phyloP scores from a whole-genome alignment of 306 rosid genomes.

The Corylus avellana region DNA sequence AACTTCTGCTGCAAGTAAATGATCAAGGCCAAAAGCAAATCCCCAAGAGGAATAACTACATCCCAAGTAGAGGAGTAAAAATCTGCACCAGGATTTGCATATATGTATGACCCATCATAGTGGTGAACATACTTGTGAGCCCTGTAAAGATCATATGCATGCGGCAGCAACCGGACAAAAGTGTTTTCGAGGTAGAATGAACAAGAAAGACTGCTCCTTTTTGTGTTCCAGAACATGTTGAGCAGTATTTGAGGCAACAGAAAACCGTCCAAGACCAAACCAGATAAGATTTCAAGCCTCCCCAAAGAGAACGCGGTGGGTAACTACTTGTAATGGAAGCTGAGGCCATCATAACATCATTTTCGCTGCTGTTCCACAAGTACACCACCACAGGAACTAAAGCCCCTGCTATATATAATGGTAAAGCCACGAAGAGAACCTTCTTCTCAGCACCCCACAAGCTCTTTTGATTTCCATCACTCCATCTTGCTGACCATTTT shows the following conservation, averaged over 20 bases:
- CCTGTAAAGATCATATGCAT: constrained; percentile 61
- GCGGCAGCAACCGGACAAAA: constrained; percentile 52
- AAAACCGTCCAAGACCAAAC: constrained; percentile 54
- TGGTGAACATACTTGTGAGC: constrained; percentile 21
- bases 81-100: constrained; percentile 46
- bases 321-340: too few species aligned
- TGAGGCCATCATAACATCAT: too few species aligned
- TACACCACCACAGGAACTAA: too few species aligned
- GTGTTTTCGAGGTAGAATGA: constrained; percentile 61
- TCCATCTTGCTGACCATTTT: too few species aligned
- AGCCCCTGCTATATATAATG: too few species aligned
- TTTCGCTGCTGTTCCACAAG: too few species aligned
- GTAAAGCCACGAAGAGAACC: too few species aligned
- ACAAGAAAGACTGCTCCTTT: constrained; percentile 39
- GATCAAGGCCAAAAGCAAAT: constrained; percentile 44
- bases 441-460: too few species aligned
- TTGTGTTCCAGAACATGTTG: constrained; percentile 42
- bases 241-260: constrained; percentile 64
- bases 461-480: too few species aligned
- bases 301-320: too few species aligned
- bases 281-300: constrained; percentile 40
- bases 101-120: constrained; percentile 29
- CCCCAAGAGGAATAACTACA: constrained; percentile 40
- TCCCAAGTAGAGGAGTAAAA: constrained; percentile 58
- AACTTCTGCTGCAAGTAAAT: constrained; percentile 62